Base-by-base conservation (phyloP, 2,329 filamentous ascomycete genomes). In the Zalaria sp. region DNA sequence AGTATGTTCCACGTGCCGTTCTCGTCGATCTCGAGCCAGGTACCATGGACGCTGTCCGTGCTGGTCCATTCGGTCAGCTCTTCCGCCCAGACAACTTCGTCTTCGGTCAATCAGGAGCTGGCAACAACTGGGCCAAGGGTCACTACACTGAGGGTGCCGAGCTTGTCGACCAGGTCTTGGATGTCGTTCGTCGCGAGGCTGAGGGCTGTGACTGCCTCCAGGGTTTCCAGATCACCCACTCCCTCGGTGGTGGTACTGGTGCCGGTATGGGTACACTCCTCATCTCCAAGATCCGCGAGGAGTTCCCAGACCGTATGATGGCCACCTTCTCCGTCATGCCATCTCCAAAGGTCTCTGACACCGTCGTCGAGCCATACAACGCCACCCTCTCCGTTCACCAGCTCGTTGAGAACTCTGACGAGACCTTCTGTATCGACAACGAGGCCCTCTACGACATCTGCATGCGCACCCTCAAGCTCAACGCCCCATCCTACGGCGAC, bases 111-210 rank as follows among this genome's bases (percentile, higher is more conserved):
- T 96, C 91, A 59, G 89, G 91, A 78, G 91, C 91, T 67, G 91
- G 91, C 72, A 98, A 98, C 86, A 96, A 96, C 81, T 98, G 91
- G 91, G 91, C 91, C 69, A 98, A 96, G 82, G 91, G 91, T 73
- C 91, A 98, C 69, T 98, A 98, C 79, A 98, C 91, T 53, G 91
- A 98, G 75, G 91, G 91, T 79, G 91, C 91, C 56, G 91, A 98
- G 75, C 79, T 96, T 51, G 91, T 98, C 56, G 91, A 98, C 75
- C 78, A 95, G 62, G 91, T 98, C 56, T 80, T 98, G 57, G 91
- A 96, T 65, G 91, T 98, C 53, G 89, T 98, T 63, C 91, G 91
- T 65, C 89, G 91, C 60, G 91, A 98, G 77, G 89, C 91, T 55
- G 91, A 98, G 73, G 86, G 84, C 66, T 96, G 91, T 65, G 91